Base-by-base conservation (phyloP, 148 eudicot species). In the Dianthus caryophyllus region DNA sequence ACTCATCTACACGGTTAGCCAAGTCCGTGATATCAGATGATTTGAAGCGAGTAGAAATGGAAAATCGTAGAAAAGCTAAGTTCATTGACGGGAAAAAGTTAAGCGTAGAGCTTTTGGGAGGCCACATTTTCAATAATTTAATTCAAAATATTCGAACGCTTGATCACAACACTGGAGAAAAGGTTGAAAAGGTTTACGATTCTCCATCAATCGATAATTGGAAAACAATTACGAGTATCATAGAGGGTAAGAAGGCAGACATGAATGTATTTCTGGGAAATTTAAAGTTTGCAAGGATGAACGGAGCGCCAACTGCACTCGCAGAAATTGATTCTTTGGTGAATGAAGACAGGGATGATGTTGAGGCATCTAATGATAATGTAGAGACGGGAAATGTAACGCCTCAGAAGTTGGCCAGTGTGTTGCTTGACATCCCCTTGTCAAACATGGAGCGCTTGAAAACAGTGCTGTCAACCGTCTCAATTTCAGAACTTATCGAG, bases 361-460 rank as follows among this genome's bases (percentile, higher is more conserved):
- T 64, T 59, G 77, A 52, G 56, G 64, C 60, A 67, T 25, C 66
- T 64, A 64, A 61, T 33, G 75, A 41, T 65, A 74, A 66, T 67
- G 98, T 81, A 69, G 91, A 89, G 46, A 71, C 76, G 38, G 87
- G 81, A 54, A 84, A 79, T 33, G 68, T 57, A 74, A 74, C 88
- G 20, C 67, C 96, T 55, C 91, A 90, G 69, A 94, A 82, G 54
- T 46, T 83, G 68, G 88, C 91, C 6, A 82, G 73, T 84, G 98
- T 88, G 48, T 77, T 94, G 75, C 82, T 94, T 43, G 88, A 88
- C 71, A 86, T 94, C 70, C 97, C 98, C 41, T 83, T 94, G 77
- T 94, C 99, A 36, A 94, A 94, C 78, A 97, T 94, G 31, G 99
- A 88, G 89, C 92, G 97, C 56, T 79, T 90, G 77, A 94, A 79